phyloP scores from a whole-genome alignment of 148 eudicot genomes.

The Rhododendron molle region DNA sequence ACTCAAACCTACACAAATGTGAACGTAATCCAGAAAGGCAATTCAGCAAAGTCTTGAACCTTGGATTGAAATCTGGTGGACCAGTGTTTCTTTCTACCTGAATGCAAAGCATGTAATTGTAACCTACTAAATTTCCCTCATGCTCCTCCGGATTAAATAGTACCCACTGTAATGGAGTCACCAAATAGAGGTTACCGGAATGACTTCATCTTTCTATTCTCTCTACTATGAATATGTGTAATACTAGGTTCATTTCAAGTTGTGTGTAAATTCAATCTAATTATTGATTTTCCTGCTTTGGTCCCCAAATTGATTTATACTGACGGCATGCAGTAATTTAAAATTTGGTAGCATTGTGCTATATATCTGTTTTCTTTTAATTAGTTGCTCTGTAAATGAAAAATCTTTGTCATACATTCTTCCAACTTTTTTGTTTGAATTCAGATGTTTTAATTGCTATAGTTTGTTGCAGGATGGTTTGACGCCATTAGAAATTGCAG shows the following conservation, averaged over 20 bases:
- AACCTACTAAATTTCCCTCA: background rate
- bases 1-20: background rate
- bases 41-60: background rate
- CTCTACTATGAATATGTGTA: background rate
- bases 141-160: background rate
- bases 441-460: background rate
- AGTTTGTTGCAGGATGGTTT: constrained; percentile 12
- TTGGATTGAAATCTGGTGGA: background rate
- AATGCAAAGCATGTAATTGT: background rate
- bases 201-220: background rate
- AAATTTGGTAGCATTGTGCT: background rate
- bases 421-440: background rate
- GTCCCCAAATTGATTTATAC: background rate
- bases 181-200: background rate
- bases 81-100: background rate
- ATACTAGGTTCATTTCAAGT: background rate
- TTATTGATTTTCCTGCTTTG: background rate
- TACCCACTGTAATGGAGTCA: background rate
- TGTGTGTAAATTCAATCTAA: background rate
- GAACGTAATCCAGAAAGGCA: background rate
- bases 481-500: constrained; percentile 27
- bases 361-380: background rate
- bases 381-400: background rate
- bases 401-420: background rate
- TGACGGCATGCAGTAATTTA: background rate